phyloP scores from a whole-genome alignment of 1,284 basidiomycete genomes.

The Ganoderma sinense region DNA sequence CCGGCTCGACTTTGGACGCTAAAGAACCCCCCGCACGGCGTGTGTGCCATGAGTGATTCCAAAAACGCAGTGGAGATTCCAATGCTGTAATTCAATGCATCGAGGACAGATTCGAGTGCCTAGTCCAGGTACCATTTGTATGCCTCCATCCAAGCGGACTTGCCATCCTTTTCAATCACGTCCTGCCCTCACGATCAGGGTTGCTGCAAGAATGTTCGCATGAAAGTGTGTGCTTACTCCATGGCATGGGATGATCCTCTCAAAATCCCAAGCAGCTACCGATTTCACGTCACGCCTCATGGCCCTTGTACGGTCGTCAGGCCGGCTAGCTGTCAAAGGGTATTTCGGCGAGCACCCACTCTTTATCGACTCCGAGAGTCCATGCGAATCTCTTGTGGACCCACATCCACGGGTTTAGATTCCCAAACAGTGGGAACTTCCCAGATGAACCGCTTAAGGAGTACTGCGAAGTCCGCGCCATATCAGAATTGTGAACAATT shows the following conservation, averaged over 20 bases:
- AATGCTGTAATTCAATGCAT: neutral
- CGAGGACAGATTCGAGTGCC: neutral
- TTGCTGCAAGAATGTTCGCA: neutral
- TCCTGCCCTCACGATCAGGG: slow-evolving; percentile 48
- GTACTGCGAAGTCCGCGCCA: slow-evolving; percentile 40
- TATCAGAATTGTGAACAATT: slow-evolving; percentile 9
- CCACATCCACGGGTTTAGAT: slow-evolving; percentile 65
- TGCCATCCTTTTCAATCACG: slow-evolving; percentile 82
- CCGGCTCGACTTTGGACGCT: neutral
- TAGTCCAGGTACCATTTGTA: slow-evolving; percentile 46
- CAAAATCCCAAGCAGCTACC: slow-evolving; percentile 87
- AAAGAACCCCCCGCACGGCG: neutral
- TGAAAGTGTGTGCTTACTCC: slow-evolving; percentile 61
- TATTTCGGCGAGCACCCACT: slow-evolving; percentile 49
- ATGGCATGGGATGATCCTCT: slow-evolving; percentile 92
- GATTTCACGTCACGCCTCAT: slow-evolving; percentile 78
- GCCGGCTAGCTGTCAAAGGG: neutral
- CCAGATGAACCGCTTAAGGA: slow-evolving; percentile 61
- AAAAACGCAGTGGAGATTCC: neutral
- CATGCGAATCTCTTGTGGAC: slow-evolving; percentile 65
- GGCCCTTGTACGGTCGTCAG: slow-evolving; percentile 50
- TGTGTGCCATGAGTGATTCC: neutral
- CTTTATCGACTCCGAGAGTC: slow-evolving; percentile 63
- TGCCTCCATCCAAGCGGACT: slow-evolving; percentile 69
- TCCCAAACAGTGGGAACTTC: slow-evolving; percentile 53